These are phyloP conservation scores for Plectranthus barbatus DNA, from an alignment of 257 asterid genomes.

Conservation along the genomic window DNA sequence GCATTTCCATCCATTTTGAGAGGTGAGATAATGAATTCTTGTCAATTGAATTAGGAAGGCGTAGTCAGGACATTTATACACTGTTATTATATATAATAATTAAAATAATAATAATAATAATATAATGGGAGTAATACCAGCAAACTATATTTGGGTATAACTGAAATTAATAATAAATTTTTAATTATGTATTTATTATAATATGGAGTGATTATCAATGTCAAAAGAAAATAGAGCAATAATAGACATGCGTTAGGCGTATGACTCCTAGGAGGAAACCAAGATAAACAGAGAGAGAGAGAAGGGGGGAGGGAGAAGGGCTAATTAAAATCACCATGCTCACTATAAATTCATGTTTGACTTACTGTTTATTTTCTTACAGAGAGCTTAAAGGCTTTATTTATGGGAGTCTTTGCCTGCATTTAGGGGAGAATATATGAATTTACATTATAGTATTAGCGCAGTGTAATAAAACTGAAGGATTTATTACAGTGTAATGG, in stretches of 20 bases:
- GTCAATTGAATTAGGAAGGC: conserved; percentile 17
- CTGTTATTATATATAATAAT: neutral
- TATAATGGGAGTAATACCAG: conserved; percentile 9
- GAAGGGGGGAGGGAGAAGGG: too few species aligned
- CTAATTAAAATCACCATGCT: too few species aligned
- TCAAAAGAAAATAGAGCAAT: conserved; percentile 16
- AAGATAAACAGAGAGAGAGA: too few species aligned
- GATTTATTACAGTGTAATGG: too few species aligned
- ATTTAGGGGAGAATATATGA: too few species aligned
- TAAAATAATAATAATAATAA: neutral
- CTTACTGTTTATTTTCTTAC: too few species aligned
- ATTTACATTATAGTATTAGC: too few species aligned
- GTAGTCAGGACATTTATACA: conserved; percentile 23
- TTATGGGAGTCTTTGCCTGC: too few species aligned
- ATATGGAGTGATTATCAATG: conserved; percentile 27
- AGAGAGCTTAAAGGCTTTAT: too few species aligned
- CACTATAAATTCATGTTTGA: too few species aligned
- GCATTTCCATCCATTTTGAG: conserved; percentile 24
- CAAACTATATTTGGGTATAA: conserved; percentile 14
- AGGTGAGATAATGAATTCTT: neutral
- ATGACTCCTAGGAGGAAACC: conserved; percentile 40
- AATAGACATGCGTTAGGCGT: conserved; percentile 36
- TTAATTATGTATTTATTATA: conserved; percentile 32
- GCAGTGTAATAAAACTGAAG: too few species aligned
- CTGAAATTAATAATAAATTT: conserved; percentile 25